Percentiles rank a stretch among this genome's conserved stretches.
Conservation (phyloP, 495 filamentous ascomycete species). For the Tuber umbilicatum region DNA sequence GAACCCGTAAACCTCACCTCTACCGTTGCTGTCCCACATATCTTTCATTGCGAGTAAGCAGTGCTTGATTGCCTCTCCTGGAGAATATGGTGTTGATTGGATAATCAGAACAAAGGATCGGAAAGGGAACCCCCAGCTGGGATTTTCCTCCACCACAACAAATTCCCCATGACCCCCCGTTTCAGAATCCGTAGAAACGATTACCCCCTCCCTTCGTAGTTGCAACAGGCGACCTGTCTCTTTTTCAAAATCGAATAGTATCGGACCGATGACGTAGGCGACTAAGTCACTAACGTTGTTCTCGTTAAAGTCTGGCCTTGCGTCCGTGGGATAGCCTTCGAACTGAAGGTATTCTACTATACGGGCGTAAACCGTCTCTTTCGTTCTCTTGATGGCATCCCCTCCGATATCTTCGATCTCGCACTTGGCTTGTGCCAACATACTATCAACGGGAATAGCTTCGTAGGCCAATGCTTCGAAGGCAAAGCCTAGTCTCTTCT, state of each 20-base stretch:
- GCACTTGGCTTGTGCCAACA: background rate
- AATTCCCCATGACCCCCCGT: too few relatives aligned
- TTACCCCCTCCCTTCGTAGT: too few relatives aligned
- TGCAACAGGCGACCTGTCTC: too few relatives aligned
- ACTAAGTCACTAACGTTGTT: constrained; percentile 18
- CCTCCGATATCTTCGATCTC: background rate
- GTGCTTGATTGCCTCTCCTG: constrained; percentile 16
- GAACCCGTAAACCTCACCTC: constrained; percentile 17
- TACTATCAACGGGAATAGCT: background rate
- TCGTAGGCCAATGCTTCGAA: background rate
- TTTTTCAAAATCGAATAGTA: too few relatives aligned
- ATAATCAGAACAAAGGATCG: constrained; percentile 11
- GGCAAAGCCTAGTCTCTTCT: constrained; percentile 19
- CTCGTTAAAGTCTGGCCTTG: constrained; percentile 14
- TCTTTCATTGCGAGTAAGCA: constrained; percentile 25
- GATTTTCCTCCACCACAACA: too few relatives aligned
- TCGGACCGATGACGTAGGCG: too few relatives aligned
- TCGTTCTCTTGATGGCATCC: background rate
- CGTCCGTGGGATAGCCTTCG: constrained; percentile 17
- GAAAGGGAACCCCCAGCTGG: too few relatives aligned
- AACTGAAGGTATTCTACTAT: constrained; percentile 9
- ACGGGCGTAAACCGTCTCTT: constrained; percentile 9
- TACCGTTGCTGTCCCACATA: constrained; percentile 14
- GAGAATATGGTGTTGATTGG: constrained; percentile 11
- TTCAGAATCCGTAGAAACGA: too few relatives aligned